Evolutionary conservation across 257 asterid genomes (phyloP).

Genomic region (Striga asiatica): DNA sequence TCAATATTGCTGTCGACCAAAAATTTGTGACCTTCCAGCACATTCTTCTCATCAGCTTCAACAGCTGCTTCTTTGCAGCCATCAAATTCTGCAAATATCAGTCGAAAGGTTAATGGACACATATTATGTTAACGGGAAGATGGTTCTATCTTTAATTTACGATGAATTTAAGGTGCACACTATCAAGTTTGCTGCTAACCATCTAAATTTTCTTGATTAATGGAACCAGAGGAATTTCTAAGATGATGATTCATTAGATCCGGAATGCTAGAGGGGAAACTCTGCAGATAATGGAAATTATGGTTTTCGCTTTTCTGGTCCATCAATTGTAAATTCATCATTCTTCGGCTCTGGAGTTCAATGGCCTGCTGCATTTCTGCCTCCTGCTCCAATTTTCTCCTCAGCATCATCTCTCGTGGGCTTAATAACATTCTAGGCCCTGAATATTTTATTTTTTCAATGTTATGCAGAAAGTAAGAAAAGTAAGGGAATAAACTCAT

Average conservation of each 20-base stretch:
- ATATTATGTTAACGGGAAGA: no score
- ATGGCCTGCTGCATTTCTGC: conserved; percentile 25
- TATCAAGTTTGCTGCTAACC: conserved; percentile 30
- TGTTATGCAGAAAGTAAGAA: no score
- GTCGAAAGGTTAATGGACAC: no score
- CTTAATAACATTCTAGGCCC: conserved; percentile 62
- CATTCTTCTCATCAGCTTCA: conserved; percentile 25
- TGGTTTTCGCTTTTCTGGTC: conserved; percentile 29
- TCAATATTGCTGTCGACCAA: conserved; percentile 16
- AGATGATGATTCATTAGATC: conserved; percentile 30
- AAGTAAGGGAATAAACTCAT: no score
- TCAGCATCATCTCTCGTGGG: conserved; percentile 56
- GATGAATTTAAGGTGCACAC: no score
- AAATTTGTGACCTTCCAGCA: conserved; percentile 19
- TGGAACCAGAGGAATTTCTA: conserved; percentile 20
- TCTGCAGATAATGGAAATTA: conserved; percentile 32
- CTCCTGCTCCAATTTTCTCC: conserved; percentile 65
- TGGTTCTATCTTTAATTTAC: no score
- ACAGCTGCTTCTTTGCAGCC: conserved; percentile 21
- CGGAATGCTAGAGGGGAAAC: conserved; percentile 25
- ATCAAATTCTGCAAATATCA: conserved; percentile 23
- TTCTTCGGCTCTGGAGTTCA: background rate
- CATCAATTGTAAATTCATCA: background rate
- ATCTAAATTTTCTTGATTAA: conserved; percentile 36
- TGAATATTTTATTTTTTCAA: no score